Evolutionary conservation across 129 eudicot genomes (phyloP), one percentile per base, ranked within the genome.

Genomic region (Flaveria trinervia): DNA sequence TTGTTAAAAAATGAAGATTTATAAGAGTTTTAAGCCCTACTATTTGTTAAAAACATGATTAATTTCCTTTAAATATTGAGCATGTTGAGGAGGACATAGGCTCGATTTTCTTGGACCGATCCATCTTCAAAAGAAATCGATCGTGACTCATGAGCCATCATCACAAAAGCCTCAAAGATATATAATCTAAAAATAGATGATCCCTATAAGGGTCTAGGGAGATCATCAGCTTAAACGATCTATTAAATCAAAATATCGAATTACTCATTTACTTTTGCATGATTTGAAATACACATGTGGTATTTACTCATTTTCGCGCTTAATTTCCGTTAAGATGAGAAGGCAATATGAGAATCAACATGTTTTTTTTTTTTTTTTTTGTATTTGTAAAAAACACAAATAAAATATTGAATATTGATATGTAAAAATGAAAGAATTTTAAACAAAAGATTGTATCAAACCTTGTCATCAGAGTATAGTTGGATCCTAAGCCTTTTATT

Each of bases 381-480:
- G n/a, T n/a, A n/a, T n/a, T 2, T 2, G 4, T 22, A 8, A 18
- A 11, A n/a, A 36, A 41, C 39, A 15, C 15, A 77, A 22, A 67
- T 77, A 54, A 61, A 46, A 60, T 8, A 78, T 0, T 30, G 49
- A 78, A 7, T n/a, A 33, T 20, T 28, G 60, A 12, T 50, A 50
- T 2, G 46, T 36, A 11, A 75, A 36, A 20, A n/a, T 3, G 30
- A 7, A 72, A 61, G 25, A 60, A 48, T 20, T n/a, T 4, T 39
- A 59, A 59, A 52, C 23, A 72, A 52, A 33, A 72, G 26, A 10
- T 22, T 8, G 16, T 67, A 17, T 51, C 85, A 46, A 59, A 92
- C 97, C 97, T 88, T 90, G 72, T 93, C 95, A 60, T 85, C 88
- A n/a, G 90, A 74, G 81, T 79, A 90, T 64, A 90, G 73, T 51